Percentiles rank a stretch among this genome's conserved stretches.
Evolutionary conservation across 2,329 filamentous ascomycete genomes (phyloP).

Genomic region (Beauveria australis): DNA sequence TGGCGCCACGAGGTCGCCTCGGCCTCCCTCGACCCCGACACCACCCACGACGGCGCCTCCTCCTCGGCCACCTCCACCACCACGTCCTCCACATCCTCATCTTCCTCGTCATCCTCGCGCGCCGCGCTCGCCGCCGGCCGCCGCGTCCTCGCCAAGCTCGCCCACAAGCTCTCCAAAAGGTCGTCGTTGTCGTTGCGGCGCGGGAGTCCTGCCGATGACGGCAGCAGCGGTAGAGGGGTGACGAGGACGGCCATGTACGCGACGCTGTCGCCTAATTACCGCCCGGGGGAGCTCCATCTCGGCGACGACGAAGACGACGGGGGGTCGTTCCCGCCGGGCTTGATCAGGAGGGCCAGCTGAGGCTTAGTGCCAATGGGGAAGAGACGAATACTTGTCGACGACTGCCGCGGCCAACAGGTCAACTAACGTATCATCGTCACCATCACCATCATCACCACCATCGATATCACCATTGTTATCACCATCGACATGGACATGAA

Average conservation of each 20-base stretch:
- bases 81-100: constrained; percentile 19
- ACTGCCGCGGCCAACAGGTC: no score
- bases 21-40: constrained; percentile 25
- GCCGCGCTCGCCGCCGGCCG: constrained; percentile 12
- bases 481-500: not conserved
- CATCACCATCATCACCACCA: not conserved
- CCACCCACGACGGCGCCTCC: constrained; percentile 17
- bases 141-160: constrained; percentile 16
- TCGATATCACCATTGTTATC: not conserved
- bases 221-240: not conserved
- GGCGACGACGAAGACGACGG: constrained; percentile 3
- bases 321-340: not conserved
- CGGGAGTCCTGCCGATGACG: no score
- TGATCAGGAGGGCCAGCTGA: no score
- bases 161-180: constrained; percentile 15
- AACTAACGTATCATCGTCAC: no score
- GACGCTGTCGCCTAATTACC: not conserved
- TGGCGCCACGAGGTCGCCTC: constrained; percentile 48
- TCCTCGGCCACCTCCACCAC: constrained; percentile 23
- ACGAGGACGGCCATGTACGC: constrained; percentile 25
- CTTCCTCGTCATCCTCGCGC: constrained; percentile 18
- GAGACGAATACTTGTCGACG: no score
- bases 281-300: not conserved
- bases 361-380: no score
- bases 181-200: no score